Percentiles rank a stretch among this genome's conserved stretches.
Conservation (phyloP, 345 rosid species). For the Eucalyptus shirleyi region DNA sequence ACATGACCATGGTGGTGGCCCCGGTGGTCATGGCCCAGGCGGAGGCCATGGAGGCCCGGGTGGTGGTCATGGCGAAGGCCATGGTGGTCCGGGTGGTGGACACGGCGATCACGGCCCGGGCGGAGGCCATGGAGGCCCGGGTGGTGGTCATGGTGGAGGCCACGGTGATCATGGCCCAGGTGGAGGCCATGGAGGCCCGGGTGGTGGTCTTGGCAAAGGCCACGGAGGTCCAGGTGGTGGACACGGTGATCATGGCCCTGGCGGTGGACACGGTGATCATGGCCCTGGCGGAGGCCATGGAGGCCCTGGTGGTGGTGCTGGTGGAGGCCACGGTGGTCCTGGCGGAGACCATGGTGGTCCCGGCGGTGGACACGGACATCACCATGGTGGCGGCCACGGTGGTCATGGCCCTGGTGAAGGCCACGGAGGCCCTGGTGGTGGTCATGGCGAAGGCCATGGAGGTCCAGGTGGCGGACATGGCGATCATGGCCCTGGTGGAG, state of each 20-base stretch:
- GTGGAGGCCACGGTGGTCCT: neutral
- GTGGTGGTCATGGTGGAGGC: neutral
- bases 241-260: neutral
- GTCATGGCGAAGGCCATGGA: neutral
- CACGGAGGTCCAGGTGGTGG: neutral
- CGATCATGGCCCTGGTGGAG: too few relatives aligned
- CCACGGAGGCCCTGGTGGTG: neutral
- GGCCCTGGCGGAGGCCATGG: neutral
- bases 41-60: neutral
- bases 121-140: neutral
- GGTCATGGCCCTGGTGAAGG: neutral
- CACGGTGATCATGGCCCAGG: neutral
- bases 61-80: neutral
- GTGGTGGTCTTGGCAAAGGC: neutral
- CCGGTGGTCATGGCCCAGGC: neutral
- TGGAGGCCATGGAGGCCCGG: neutral
- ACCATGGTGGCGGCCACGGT: neutral
- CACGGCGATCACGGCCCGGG: neutral
- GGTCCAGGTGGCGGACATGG: neutral
- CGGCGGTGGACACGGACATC: neutral
- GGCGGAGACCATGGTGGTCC: neutral
- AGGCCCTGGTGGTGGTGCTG: too few relatives aligned
- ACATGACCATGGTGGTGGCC: neutral
- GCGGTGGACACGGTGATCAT: neutral
- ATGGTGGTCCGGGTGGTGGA: neutral